Base-by-base conservation (phyloP, 345 rosid genomes). In the Ricinus communis region DNA sequence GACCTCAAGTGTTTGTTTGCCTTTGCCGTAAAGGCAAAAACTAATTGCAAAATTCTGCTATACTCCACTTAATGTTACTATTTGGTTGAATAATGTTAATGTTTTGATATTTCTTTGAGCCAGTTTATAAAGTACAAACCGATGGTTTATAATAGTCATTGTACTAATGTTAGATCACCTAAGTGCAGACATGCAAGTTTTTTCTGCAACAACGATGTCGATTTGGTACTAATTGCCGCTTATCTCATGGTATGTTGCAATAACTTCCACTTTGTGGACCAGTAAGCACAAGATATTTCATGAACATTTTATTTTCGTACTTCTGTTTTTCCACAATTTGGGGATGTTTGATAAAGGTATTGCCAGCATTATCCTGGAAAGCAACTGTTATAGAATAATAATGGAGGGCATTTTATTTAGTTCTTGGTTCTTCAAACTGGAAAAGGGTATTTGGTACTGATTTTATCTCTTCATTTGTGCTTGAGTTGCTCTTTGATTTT, bases 151-250 rank as follows among this genome's bases (percentile, higher is more conserved):
- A 50, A 69, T 72, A 61, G 63, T 77, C 62, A 68, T 25, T 73
- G 3, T 85, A 83, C 96, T 92, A 80, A 94, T 78, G 75, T 25
- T 82, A 76, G 66, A 70, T 72, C 74, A 46, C 78, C 80, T 74
- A 79, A 73, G 81, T 87, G 93, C 99, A 95, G 97, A 88, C 92
- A 31, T 95, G 99, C 97, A 95, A 95, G 90, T 90, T 90, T 90
- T 95, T 92, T 85, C 83, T 85, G 81, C 97, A 92, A 85, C 90
- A 90, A 81, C 84, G 97, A 70, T 92, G 99, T 87, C 93, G 97
- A 77, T 95, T 89, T 92, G 97, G 96, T 74, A 69, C 86, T 77
- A 83, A 75, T 65, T 95, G 99, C 84, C 96, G 99, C 85, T 79
- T 79, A 66, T 92, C 97, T 47, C 97, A 92, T 81, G 97, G 99